Evolutionary conservation across 495 filamentous ascomycete species (phyloP).

Genomic region (Hypoxylon crocopeplum): DNA sequence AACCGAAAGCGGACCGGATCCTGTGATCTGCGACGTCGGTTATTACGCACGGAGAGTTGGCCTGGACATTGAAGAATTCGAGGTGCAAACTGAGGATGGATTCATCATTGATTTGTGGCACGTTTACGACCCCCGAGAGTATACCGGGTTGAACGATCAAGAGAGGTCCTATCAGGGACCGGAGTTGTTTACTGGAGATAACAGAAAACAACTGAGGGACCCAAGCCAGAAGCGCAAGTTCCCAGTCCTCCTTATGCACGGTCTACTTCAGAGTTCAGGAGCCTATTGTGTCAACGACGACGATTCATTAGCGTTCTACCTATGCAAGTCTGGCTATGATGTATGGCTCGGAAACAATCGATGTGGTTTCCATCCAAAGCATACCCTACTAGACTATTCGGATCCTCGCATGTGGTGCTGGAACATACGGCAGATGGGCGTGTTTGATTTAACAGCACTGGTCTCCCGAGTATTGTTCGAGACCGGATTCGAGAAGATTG

Average conservation of each 20-base stretch:
- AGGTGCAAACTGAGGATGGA: slow-evolving; percentile 93
- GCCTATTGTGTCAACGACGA: slow-evolving; percentile 93
- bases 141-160: slow-evolving; percentile 52
- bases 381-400: slow-evolving; percentile 68
- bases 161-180: slow-evolving; percentile 50
- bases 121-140: slow-evolving; percentile 83
- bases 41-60: slow-evolving; percentile 92
- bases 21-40: slow-evolving; percentile 75
- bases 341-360: slow-evolving; percentile 97
- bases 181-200: slow-evolving; percentile 45
- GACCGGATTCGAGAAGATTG: slow-evolving; percentile 84
- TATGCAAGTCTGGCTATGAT: slow-evolving; percentile 93
- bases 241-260: slow-evolving; percentile 88
- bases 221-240: slow-evolving; percentile 66
- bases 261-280: slow-evolving; percentile 84
- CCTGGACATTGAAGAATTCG: slow-evolving; percentile 81
- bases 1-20: slow-evolving; percentile 81
- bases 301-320: slow-evolving; percentile 86
- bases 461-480: slow-evolving; percentile 81
- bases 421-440: slow-evolving; percentile 95
- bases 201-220: slow-evolving; percentile 25
- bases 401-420: slow-evolving; percentile 98
- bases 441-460: slow-evolving; percentile 89
- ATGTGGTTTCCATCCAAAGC: slow-evolving; percentile 82
- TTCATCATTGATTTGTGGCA: slow-evolving; percentile 91